Conservation (phyloP, 2,329 filamentous ascomycete species). For the Clarireedia sp. region DNA sequence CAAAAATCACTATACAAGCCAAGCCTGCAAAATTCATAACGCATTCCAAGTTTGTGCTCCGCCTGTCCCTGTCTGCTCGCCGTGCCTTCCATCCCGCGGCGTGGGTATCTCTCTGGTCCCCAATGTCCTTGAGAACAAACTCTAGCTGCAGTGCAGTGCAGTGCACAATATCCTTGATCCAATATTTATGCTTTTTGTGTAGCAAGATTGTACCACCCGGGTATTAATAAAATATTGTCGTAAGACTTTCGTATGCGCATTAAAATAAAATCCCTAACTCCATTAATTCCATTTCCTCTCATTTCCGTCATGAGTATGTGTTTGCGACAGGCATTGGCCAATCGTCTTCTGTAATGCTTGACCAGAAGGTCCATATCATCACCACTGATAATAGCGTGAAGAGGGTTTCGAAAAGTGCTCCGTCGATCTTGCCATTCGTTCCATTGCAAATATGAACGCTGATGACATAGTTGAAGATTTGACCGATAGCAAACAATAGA, state of each 20-base stretch:
- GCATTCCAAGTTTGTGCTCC: not conserved
- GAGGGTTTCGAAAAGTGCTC: constrained; percentile 83
- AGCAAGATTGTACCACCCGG: constrained; percentile 15
- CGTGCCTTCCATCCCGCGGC: not conserved
- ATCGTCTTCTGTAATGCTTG: constrained; percentile 97
- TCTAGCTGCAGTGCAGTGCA: constrained; percentile 5
- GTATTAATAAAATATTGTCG: constrained; percentile 26
- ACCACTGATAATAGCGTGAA: constrained; percentile 83
- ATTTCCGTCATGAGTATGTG: constrained; percentile 26
- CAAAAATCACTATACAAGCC: constrained; percentile 11
- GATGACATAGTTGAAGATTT: constrained; percentile 93
- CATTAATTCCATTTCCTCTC: constrained; percentile 13
- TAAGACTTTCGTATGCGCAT: constrained; percentile 20
- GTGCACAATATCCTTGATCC: constrained; percentile 6
- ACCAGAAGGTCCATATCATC: constrained; percentile 92
- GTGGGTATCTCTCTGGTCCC: not conserved
- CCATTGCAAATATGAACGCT: constrained; percentile 86
- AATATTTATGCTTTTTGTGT: constrained; percentile 15
- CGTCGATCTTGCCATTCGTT: constrained; percentile 79
- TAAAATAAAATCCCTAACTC: constrained; percentile 24
- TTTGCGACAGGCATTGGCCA: constrained; percentile 59
- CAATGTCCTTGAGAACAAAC: constrained; percentile 1
- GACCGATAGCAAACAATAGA: constrained; percentile 80
- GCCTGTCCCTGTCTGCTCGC: not conserved
- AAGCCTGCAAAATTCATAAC: constrained; percentile 8